Conservation (phyloP, 2,329 filamentous ascomycete species). For the Dactylellina sp. region DNA sequence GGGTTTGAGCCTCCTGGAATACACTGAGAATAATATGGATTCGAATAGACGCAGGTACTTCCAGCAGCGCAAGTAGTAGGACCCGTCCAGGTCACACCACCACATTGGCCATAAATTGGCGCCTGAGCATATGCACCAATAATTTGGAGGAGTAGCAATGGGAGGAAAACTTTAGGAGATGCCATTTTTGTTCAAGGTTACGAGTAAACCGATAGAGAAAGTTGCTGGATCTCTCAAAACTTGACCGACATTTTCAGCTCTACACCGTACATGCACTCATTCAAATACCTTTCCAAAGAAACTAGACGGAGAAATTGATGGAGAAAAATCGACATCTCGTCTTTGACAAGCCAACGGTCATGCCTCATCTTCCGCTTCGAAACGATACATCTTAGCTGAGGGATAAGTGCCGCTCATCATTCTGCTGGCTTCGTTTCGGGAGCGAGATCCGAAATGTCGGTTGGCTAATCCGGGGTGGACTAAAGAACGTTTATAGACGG, state of each 20-base stretch:
- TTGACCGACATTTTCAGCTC: too few species aligned
- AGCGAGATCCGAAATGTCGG: constrained; percentile 13
- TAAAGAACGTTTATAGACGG: constrained; percentile 4
- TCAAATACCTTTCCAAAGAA: too few species aligned
- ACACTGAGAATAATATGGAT: constrained; percentile 68
- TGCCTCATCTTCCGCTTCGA: too few species aligned
- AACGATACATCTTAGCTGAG: too few species aligned
- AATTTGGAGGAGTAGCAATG: constrained; percentile 20
- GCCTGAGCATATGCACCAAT: constrained; percentile 25
- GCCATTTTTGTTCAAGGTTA: too few species aligned
- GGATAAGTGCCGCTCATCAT: background rate
- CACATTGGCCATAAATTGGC: constrained; percentile 60
- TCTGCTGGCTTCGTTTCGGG: background rate
- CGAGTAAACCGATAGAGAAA: too few species aligned
- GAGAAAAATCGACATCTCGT: too few species aligned
- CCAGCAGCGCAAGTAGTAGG: constrained; percentile 64
- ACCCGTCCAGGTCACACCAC: constrained; percentile 65
- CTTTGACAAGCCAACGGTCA: too few species aligned
- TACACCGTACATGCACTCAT: too few species aligned
- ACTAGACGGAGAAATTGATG: too few species aligned
- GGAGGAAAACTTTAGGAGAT: too few species aligned
- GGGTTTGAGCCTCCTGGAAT: constrained; percentile 41
- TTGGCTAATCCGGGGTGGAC: background rate
- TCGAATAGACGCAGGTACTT: constrained; percentile 63
- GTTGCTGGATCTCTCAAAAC: too few species aligned